Evolutionary conservation across 345 rosid species (phyloP).

Genomic region (Aegle marmelos): DNA sequence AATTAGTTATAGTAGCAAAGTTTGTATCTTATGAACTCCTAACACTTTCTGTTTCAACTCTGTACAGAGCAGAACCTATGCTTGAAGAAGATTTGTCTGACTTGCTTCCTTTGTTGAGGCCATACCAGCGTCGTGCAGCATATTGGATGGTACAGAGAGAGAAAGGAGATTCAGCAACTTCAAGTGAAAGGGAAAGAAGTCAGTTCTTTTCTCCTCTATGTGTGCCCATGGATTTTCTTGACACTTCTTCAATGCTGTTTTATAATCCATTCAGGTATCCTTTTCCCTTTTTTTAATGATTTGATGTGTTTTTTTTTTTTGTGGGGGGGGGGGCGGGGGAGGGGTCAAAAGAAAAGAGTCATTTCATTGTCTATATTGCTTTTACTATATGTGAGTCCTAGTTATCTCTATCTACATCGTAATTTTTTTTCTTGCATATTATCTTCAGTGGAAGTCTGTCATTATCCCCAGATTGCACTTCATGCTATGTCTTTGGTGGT

Average conservation of each 20-base stretch:
- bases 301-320: not conserved
- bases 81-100: slow-evolving; percentile 63
- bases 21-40: slow-evolving; percentile 5
- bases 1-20: slow-evolving; percentile 6
- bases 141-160: slow-evolving; percentile 93
- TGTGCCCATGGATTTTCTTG: slow-evolving; percentile 62
- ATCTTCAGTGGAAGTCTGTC: slow-evolving; percentile 81
- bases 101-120: slow-evolving; percentile 78
- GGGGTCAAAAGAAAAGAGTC: slow-evolving; percentile 1
- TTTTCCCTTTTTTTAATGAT: not conserved
- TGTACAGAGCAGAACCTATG: slow-evolving; percentile 55
- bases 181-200: slow-evolving; percentile 33
- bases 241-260: slow-evolving; percentile 66
- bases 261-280: slow-evolving; percentile 92
- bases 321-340: too few relatives aligned
- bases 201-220: slow-evolving; percentile 66
- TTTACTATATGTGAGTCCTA: slow-evolving; percentile 1
- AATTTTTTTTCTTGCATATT: slow-evolving; percentile 12
- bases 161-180: slow-evolving; percentile 51
- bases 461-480: slow-evolving; percentile 43
- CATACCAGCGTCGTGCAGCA: slow-evolving; percentile 94
- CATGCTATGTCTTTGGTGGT: slow-evolving; percentile 74
- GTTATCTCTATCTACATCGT: slow-evolving; percentile 11
- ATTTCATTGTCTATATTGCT: not conserved
- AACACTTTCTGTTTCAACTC: not conserved